Conservation (phyloP, 2,329 filamentous ascomycete species). For the Cyphellophora europaea region DNA sequence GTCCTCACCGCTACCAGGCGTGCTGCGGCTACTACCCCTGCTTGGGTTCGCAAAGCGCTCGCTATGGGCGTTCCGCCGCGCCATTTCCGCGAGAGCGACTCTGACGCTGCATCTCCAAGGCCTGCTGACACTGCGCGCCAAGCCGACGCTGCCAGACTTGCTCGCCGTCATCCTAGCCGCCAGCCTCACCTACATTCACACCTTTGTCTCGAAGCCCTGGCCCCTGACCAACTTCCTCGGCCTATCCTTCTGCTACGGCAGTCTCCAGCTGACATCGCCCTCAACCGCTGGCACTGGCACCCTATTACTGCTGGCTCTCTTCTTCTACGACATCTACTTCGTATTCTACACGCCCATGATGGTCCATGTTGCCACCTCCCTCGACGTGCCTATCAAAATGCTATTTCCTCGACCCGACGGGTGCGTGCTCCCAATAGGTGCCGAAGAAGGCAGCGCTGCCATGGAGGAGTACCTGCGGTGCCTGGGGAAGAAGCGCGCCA, state of each 20-base stretch:
- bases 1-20: constrained; percentile 43
- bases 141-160: constrained; percentile 34
- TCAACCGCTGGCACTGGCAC: constrained; percentile 79
- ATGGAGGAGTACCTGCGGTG: constrained; percentile 18
- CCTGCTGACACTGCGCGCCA: constrained; percentile 30
- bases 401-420: constrained; percentile 59
- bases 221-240: constrained; percentile 79
- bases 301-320: constrained; percentile 66
- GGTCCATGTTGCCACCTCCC: constrained; percentile 63
- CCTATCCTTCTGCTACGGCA: constrained; percentile 75
- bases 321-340: constrained; percentile 85
- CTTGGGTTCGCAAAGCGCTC: constrained; percentile 23
- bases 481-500: constrained; percentile 23
- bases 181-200: constrained; percentile 55
- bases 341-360: constrained; percentile 46
- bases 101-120: constrained; percentile 47
- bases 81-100: constrained; percentile 41
- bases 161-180: constrained; percentile 48
- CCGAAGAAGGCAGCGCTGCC: constrained; percentile 22
- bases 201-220: constrained; percentile 51
- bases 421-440: constrained; percentile 26
- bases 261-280: constrained; percentile 75
- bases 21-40: constrained; percentile 38
- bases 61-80: constrained; percentile 42
- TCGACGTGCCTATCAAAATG: constrained; percentile 90